A percentile compares a stretch with the other conserved stretches of the same genome.
Conservation (phyloP, 2,329 filamentous ascomycete genomes). For the Calonectria fujianensis region DNA sequence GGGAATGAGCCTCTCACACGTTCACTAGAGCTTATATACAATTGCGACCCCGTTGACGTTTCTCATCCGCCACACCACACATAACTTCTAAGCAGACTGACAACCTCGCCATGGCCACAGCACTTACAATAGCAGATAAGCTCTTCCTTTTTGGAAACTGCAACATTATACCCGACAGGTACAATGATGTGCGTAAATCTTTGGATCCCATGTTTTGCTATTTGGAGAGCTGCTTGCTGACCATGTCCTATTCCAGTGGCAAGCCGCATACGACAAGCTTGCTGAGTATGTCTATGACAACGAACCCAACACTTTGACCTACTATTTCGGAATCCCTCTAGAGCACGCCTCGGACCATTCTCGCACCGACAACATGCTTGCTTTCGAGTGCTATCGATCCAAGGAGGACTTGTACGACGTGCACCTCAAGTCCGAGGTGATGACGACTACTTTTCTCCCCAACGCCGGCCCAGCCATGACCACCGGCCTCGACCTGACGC, state of each 20-base stretch:
- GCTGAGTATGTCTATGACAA: slow-evolving; percentile 59
- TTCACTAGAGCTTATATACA: too few species aligned
- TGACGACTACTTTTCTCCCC: slow-evolving; percentile 48
- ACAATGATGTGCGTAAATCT: slow-evolving; percentile 55
- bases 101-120: slow-evolving; percentile 14
- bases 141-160: slow-evolving; percentile 56
- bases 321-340: slow-evolving; percentile 65
- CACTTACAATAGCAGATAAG: slow-evolving; percentile 40
- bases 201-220: not conserved
- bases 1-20: not conserved
- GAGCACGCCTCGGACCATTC: slow-evolving; percentile 48
- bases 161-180: slow-evolving; percentile 61
- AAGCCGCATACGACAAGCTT: slow-evolving; percentile 63
- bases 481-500: slow-evolving; percentile 51
- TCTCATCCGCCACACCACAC: not conserved
- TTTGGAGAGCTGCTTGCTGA: not conserved
- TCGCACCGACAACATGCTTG: slow-evolving; percentile 50
- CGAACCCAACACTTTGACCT: slow-evolving; percentile 62
- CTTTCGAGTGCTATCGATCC: slow-evolving; percentile 50
- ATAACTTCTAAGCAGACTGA: not conserved
- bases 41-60: not conserved
- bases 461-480: slow-evolving; percentile 48
- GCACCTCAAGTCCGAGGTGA: slow-evolving; percentile 49
- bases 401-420: slow-evolving; percentile 50
- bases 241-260: slow-evolving; percentile 57